phyloP scores from a whole-genome alignment of 495 filamentous ascomycete genomes.

The Cryomyces antarcticus region DNA sequence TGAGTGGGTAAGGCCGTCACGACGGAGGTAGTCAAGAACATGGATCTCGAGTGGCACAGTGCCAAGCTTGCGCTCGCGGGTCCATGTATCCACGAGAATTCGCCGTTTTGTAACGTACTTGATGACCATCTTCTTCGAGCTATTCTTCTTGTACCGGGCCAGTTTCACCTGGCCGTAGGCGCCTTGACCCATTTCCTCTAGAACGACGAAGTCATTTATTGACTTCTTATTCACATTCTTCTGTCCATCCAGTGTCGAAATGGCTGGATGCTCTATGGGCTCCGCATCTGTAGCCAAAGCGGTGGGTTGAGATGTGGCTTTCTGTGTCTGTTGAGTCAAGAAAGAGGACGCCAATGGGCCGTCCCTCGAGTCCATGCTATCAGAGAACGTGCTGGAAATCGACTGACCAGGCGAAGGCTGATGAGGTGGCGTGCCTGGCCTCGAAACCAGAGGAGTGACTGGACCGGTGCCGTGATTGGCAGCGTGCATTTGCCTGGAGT shows the following conservation, averaged over 20 bases:
- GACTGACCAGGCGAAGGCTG: conserved; percentile 66
- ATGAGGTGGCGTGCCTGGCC: conserved; percentile 42
- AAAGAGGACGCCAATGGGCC: background rate
- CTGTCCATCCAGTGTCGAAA: background rate
- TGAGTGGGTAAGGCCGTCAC: conserved; percentile 70
- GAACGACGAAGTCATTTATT: conserved; percentile 75
- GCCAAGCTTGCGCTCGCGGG: conserved; percentile 79
- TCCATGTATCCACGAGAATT: conserved; percentile 98
- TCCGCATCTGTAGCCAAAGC: conserved; percentile 6
- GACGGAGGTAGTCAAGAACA: conserved; percentile 79
- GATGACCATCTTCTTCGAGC: conserved; percentile 65
- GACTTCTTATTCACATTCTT: conserved; percentile 36
- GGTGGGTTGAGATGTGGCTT: conserved; percentile 22
- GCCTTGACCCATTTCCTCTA: conserved; percentile 97
- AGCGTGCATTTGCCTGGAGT: conserved; percentile 79
- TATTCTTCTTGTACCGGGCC: conserved; percentile 64
- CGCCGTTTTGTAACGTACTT: conserved; percentile 96
- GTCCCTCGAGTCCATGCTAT: conserved; percentile 6
- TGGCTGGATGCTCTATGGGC: conserved; percentile 10
- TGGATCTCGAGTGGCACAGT: conserved; percentile 97
- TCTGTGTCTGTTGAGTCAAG: conserved; percentile 55
- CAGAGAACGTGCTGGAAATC: conserved; percentile 13
- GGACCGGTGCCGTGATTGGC: conserved; percentile 33
- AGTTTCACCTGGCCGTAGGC: conserved; percentile 97
- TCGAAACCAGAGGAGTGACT: conserved; percentile 36